phyloP scores from a whole-genome alignment of 2,329 filamentous ascomycete species.

The Colletotrichum sp. region DNA sequence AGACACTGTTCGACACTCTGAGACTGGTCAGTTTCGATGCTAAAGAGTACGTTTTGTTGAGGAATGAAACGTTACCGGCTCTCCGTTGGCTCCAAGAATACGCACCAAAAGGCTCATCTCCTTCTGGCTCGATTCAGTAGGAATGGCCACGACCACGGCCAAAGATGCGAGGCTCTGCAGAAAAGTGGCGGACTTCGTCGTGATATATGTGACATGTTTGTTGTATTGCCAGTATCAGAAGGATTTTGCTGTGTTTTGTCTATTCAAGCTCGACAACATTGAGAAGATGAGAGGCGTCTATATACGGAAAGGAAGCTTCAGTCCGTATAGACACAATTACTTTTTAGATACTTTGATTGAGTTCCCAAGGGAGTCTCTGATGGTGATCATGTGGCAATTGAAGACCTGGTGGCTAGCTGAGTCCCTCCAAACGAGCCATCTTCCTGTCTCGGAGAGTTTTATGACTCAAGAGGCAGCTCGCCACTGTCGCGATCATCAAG shows the following conservation, averaged over 20 bases:
- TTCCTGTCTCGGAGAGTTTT: background rate
- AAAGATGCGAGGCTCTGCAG: background rate
- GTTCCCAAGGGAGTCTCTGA: background rate
- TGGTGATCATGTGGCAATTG: accelerated
- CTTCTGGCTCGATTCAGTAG: background rate
- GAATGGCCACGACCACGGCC: background rate
- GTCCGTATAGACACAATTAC: too few relatives aligned
- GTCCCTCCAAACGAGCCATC: background rate
- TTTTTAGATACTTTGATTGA: background rate
- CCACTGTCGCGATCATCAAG: background rate
- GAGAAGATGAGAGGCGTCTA: too few relatives aligned
- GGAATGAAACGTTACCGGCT: background rate
- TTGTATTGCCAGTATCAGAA: too few relatives aligned
- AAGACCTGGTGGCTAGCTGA: background rate
- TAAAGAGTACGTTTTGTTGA: background rate
- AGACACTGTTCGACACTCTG: background rate
- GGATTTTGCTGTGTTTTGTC: too few relatives aligned
- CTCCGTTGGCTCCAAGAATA: background rate
- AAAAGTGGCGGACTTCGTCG: background rate
- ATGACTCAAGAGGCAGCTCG: background rate
- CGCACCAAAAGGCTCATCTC: background rate
- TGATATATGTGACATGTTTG: too few relatives aligned
- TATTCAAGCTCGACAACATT: too few relatives aligned
- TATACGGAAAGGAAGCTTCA: too few relatives aligned
- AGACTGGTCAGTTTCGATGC: background rate